Evolutionary conservation across 1,284 basidiomycete genomes (phyloP).

Genomic region (Ceratobasidium sp.): DNA sequence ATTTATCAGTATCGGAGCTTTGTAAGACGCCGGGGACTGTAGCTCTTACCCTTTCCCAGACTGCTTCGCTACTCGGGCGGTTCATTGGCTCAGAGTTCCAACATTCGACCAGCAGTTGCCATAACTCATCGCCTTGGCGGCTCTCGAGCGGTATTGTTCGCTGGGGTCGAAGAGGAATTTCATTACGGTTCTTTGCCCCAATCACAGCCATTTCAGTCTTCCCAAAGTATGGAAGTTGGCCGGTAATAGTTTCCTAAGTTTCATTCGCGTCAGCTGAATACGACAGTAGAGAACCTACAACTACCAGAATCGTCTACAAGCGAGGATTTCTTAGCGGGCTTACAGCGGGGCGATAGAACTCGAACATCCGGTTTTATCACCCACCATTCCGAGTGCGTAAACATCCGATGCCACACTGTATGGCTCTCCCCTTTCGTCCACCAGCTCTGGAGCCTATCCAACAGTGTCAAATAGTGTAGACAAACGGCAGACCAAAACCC

Average conservation of each 20-base stretch:
- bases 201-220: background rate
- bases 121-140: background rate
- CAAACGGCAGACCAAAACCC: background rate
- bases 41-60: background rate
- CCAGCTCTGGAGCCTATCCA: background rate
- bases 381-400: background rate
- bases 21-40: too few relatives aligned
- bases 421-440: background rate
- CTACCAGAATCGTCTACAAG: too few relatives aligned
- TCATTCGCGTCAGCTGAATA: background rate
- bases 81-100: background rate
- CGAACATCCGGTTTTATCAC: background rate
- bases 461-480: background rate
- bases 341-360: background rate
- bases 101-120: background rate
- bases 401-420: background rate
- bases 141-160: background rate
- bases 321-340: too few relatives aligned
- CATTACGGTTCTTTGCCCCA: background rate
- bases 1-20: too few relatives aligned
- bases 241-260: background rate
- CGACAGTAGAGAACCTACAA: too few relatives aligned
- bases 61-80: background rate
- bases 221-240: background rate
- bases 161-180: background rate